phyloP scores from a whole-genome alignment of 345 rosid genomes.

The Moricandia moricandioides region DNA sequence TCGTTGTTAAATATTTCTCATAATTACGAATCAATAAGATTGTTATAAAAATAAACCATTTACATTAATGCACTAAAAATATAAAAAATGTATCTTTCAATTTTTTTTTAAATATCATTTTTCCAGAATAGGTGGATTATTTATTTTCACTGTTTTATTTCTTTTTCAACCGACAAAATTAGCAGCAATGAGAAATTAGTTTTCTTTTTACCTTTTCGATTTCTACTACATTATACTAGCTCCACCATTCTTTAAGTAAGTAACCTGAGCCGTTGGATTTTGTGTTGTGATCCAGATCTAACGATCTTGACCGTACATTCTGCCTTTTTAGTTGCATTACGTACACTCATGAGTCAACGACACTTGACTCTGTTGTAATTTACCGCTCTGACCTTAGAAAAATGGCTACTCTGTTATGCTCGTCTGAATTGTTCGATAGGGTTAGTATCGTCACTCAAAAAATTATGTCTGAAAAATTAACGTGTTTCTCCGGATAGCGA shows the following conservation, averaged over 20 bases:
- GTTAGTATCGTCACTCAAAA: slow-evolving; percentile 13
- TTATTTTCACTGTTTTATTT: not conserved
- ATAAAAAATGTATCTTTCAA: too few species aligned
- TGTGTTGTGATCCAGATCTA: slow-evolving; percentile 51
- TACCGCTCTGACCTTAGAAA: slow-evolving; percentile 22
- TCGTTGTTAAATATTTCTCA: too few species aligned
- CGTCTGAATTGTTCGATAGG: not conserved
- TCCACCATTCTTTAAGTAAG: not conserved
- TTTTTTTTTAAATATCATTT: too few species aligned
- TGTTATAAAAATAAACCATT: too few species aligned
- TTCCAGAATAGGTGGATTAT: too few species aligned
- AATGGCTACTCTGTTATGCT: not conserved
- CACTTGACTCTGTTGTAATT: slow-evolving; percentile 30
- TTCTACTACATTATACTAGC: not conserved
- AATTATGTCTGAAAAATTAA: slow-evolving; percentile 13
- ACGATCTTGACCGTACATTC: slow-evolving; percentile 61
- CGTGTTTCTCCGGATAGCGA: slow-evolving; percentile 42
- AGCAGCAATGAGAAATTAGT: slow-evolving; percentile 7
- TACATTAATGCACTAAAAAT: too few species aligned
- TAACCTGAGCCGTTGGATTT: slow-evolving; percentile 47
- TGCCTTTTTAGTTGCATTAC: slow-evolving; percentile 29
- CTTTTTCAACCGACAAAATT: slow-evolving; percentile 29
- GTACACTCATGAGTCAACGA: slow-evolving; percentile 14
- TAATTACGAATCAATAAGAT: too few species aligned
- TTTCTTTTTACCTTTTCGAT: not conserved